These are phyloP conservation scores for Artemisia tridentata DNA, from an alignment of 129 eudicot genomes.

Conservation along the genomic window DNA sequence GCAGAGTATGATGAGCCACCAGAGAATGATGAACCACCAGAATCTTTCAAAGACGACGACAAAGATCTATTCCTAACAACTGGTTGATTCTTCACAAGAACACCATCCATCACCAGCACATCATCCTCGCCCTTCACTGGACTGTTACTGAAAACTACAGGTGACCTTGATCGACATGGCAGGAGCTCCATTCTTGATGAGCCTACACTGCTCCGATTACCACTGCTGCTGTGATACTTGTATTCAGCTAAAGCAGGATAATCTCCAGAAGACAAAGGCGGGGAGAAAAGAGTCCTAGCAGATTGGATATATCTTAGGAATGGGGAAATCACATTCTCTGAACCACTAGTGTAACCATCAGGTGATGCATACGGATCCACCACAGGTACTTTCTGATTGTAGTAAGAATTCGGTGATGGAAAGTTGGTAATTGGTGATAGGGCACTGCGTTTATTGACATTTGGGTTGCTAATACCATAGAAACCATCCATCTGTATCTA, in stretches of 20 bases:
- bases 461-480: slow-evolving; percentile 35
- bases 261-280: slow-evolving; percentile 19
- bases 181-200: slow-evolving; percentile 18
- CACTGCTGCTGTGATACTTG: slow-evolving; percentile 20
- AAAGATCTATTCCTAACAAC: slow-evolving; percentile 24
- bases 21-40: neutral
- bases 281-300: slow-evolving; percentile 9
- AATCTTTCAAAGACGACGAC: slow-evolving; percentile 35
- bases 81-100: slow-evolving; percentile 20
- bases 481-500: slow-evolving; percentile 42
- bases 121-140: slow-evolving; percentile 39
- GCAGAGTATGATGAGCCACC: neutral
- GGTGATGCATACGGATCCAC: slow-evolving; percentile 47
- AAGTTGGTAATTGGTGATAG: slow-evolving; percentile 35
- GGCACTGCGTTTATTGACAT: slow-evolving; percentile 33
- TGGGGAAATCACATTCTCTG: slow-evolving; percentile 34
- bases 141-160: slow-evolving; percentile 18
- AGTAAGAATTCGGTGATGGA: slow-evolving; percentile 28
- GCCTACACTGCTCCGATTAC: neutral
- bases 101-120: slow-evolving; percentile 46
- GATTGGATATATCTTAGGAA: slow-evolving; percentile 32
- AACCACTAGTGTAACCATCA: slow-evolving; percentile 25
- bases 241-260: slow-evolving; percentile 21
- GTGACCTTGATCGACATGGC: slow-evolving; percentile 22
- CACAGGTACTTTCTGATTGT: slow-evolving; percentile 27